Evolutionary conservation across 495 filamentous ascomycete genomes (phyloP).

Genomic region (Evernia prunastri): DNA sequence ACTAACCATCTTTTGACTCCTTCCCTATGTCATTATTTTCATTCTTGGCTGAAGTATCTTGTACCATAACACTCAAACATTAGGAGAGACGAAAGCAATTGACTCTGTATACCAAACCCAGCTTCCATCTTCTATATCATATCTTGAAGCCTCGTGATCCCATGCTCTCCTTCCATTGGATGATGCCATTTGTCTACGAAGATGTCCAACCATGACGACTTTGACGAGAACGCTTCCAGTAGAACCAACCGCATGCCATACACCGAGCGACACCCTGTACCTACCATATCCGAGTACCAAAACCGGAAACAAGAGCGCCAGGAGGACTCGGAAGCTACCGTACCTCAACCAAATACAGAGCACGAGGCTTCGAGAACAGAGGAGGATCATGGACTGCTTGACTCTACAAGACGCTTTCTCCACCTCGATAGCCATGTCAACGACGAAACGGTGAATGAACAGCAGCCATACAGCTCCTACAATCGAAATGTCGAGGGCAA

Average conservation of each 20-base stretch:
- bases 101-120: background rate
- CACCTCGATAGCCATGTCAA: conserved; percentile 35
- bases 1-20: background rate
- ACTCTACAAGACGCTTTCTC: conserved; percentile 34
- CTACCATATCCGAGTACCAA: conserved; percentile 57
- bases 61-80: background rate
- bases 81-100: background rate
- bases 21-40: background rate
- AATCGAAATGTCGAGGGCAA: conserved; percentile 19
- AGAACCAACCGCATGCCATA: conserved; percentile 48
- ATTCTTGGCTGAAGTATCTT: background rate
- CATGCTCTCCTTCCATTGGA: background rate
- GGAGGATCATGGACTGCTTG: conserved; percentile 29
- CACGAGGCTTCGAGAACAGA: conserved; percentile 34
- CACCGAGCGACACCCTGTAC: conserved; percentile 51
- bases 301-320: conserved; percentile 47
- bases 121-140: background rate
- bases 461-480: conserved; percentile 20
- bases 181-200: conserved; percentile 1
- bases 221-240: conserved; percentile 41
- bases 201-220: conserved; percentile 40
- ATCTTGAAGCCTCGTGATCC: background rate
- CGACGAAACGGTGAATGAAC: conserved; percentile 19
- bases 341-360: conserved; percentile 25
- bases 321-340: conserved; percentile 27